These are phyloP conservation scores for Globisporangium radiosum DNA, from an alignment of 352 stramenopile species.

Conservation along the genomic window DNA sequence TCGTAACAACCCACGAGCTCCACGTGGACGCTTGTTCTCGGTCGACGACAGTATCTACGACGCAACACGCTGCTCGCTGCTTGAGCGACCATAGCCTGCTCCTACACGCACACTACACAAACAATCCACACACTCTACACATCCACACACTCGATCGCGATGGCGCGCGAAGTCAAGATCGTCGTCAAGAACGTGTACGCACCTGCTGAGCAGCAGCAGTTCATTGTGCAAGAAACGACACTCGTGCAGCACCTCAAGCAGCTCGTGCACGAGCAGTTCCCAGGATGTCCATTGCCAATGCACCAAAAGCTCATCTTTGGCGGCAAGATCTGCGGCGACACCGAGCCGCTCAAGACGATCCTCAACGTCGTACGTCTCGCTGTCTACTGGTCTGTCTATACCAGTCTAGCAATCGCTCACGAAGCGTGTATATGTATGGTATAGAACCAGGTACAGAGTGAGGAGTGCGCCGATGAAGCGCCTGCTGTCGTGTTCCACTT, in stretches of 20 bases:
- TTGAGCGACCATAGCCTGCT: no score
- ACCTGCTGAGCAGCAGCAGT: constrained; percentile 38
- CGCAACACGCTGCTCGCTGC: no score
- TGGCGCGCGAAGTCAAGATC: constrained; percentile 42
- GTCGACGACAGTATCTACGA: no score
- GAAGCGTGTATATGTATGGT: not conserved
- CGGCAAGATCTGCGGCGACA: constrained; percentile 78
- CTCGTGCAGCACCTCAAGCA: constrained; percentile 59
- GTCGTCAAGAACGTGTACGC: constrained; percentile 81
- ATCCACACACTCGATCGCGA: not conserved
- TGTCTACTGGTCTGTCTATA: not conserved
- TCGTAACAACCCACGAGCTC: no score
- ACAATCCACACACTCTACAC: not conserved
- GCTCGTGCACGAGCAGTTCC: constrained; percentile 41
- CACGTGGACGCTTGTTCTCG: no score
- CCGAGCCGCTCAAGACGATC: constrained; percentile 30
- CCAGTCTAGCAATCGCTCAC: not conserved
- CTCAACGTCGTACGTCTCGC: constrained; percentile 15
- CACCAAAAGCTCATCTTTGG: constrained; percentile 84
- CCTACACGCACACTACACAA: not conserved
- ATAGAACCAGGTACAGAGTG: constrained; percentile 28
- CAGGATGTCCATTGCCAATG: constrained; percentile 28
- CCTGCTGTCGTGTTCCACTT: constrained; percentile 70
- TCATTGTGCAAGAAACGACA: constrained; percentile 27
- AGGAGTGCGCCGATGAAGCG: constrained; percentile 18